Conservation (phyloP, 2,329 filamentous ascomycete genomes). For the Lecanicillium sp. region DNA sequence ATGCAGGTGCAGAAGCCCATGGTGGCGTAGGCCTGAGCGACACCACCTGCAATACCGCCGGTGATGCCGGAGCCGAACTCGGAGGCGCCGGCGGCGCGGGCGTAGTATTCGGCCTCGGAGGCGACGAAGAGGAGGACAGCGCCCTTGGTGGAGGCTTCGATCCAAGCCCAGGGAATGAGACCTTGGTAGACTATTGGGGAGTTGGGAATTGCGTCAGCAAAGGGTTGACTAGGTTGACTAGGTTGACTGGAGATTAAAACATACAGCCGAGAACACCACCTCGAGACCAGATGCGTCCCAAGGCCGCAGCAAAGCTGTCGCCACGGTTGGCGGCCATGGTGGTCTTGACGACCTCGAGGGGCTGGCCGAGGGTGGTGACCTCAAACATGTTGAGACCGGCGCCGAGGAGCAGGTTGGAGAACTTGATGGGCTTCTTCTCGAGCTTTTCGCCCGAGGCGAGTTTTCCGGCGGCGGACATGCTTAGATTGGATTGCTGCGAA, state of each 20-base stretch:
- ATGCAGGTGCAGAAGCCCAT: conserved; percentile 99
- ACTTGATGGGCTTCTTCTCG: conserved; percentile 99
- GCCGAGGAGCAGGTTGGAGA: conserved; percentile 94
- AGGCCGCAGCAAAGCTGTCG: conserved; percentile 76
- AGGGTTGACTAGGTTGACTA: background rate
- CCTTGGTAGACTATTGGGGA: conserved; percentile 82
- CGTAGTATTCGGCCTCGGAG: conserved; percentile 95
- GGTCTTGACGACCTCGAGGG: conserved; percentile 97
- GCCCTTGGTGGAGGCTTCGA: conserved; percentile 99
- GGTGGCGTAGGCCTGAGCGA: conserved; percentile 96
- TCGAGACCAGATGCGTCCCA: conserved; percentile 85
- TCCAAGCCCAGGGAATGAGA: conserved; percentile 99
- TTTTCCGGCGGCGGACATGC: conserved; percentile 57
- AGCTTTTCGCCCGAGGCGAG: conserved; percentile 50
- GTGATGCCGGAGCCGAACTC: conserved; percentile 85
- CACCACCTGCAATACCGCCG: conserved; percentile 88
- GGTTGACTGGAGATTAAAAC: conserved; percentile 33
- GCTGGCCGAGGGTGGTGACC: conserved; percentile 63
- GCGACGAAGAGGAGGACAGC: conserved; percentile 98
- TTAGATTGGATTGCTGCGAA: conserved; percentile 45
- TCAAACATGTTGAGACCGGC: conserved; percentile 95
- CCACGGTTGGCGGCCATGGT: conserved; percentile 97
- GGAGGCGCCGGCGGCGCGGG: conserved; percentile 71
- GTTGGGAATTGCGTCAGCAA: background rate
- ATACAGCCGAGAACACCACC: conserved; percentile 91